Base-by-base conservation (phyloP, 129 eudicot species). In the Lactuca saligna region DNA sequence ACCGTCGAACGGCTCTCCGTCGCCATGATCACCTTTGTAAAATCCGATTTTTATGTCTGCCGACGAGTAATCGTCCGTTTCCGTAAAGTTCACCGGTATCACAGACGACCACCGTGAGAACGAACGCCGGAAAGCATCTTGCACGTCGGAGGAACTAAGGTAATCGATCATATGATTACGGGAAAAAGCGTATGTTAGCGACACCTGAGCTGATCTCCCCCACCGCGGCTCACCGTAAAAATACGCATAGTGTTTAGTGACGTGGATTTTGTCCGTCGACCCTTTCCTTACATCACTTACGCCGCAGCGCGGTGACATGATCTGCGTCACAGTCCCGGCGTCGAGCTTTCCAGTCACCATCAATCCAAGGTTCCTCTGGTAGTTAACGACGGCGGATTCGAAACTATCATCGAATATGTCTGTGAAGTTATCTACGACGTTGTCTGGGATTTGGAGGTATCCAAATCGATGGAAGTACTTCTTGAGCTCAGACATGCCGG, bases 1-100 rank as follows among this genome's bases (percentile, higher is more conserved):
- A 11, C 98, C 98, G 69, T 92, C 98, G 65, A 92, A 92, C 70
- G 95, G 74, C 71, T 88, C 89, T 1, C 98, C 98, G 72, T 92
- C 98, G 34, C 98, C 98, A 67, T 92, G 98, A 70, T 88, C 87
- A 5, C 98, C 94, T 3, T 16, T 31, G 57, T 82, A 79, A 44
- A 89, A 91, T 8, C 89, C 97, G 54, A 91, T 84, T 68, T 64
- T 82, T 0, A 91, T 72, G 15, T 91, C 91, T 0, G 96, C 91
- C 0, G 54, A 3, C 2, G 61, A 10, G 72, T 86, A 80, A 1
- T 66, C 75, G 3, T 73, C 73, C 0, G 78, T 13, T 63, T 88
- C 94, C 38, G 82, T 78, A 78, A 91, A 91, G 66, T 78, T 86
- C 31, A 91, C 87, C 38, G 97, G 97, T 11, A 91, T 88, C 42